Base-by-base conservation (phyloP, 2,329 filamentous ascomycete genomes). In the Pyrenophora graminea region DNA sequence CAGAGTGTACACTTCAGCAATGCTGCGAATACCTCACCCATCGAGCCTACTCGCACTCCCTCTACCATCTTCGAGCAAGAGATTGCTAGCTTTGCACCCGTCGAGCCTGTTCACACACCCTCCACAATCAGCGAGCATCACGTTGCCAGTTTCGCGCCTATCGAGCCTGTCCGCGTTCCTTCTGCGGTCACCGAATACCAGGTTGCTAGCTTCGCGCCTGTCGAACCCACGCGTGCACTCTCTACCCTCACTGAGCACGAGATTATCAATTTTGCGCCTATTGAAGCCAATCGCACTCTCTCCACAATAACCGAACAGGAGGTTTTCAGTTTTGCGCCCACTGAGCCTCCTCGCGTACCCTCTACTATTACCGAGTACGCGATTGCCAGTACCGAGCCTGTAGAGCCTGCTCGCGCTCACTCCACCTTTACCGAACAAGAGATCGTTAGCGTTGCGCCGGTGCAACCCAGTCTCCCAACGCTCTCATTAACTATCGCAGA, bases 401-500 rank as follows among this genome's bases (percentile, higher is more conserved):
- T 45, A 3, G 41, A 39, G 18, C 37, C 39, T 4, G n/a, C n/a
- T 23, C 33, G 18, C 17, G 18, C 21, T 17, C 21, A 36, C 27
- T 38, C n/a, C 19, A 36, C 27, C 19, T 31, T 31, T 19, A 40
- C 19, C 19, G 6, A 39, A 10, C 3, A 49, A 5, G 45, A 37
- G 23, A 36, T 49, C 10, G 50, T 21, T 36, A 36, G 10, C 23
- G 27, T 41, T 40, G 30, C 39, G 37, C 45, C 50, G n/a, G 39
- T 21, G 39, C 18, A 12, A 36, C 37, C 47, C 12, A 23, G 8
- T 4, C 8, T 23, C 10, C 15, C 49, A 7, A 19, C 13, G 1
- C 45, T 56, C 31, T 27, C 38, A 1, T 13, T 56, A 18, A 37
- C n/a, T 6, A 32, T 47, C 19, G 41, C 23, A 18, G 50, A 45